Evolutionary conservation across 805 yeast species (phyloP), one percentile per base, ranked within the genome.

Genomic region (Yamadazyma scolyti): DNA sequence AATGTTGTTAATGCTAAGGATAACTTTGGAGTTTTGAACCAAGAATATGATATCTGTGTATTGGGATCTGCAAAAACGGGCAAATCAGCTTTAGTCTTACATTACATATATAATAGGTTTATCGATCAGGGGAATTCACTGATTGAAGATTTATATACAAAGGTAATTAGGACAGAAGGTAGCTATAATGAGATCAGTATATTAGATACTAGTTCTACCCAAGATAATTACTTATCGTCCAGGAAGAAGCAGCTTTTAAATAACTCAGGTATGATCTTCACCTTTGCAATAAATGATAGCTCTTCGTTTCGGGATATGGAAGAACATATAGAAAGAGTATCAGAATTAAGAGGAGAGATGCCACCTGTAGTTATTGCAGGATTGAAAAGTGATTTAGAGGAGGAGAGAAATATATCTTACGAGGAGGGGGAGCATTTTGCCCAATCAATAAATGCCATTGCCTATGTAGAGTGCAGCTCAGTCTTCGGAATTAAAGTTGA

Each of bases 361-460:
- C 64, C 65, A 9, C 61, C 62, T 0, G 39, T 59, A 4, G 49
- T 53, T 2, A 33, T 65, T 9, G 61, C 51, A 12, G 65, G 58
- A 1, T 42, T 60, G 12, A 58, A 57, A 30, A 26, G 44, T 16
- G 68, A 63, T 28, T 26, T 35, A 11, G 47, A 40, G 5, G 35
- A 33, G 1, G 44, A 43, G n/a, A 42, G 64, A 17, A 56, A 50
- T 26, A 64, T 65, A 1, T 33, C 43, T 26, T 42, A 22, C 25
- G 48, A 48, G 1, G 61, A 63, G 32, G 68, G 62, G 1, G 16
- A 33, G 14, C 46, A 34, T n/a, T 50, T 61, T 17, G 56, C 63
- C 9, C 17, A 39, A 5, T 22, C 40, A 9, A 42, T 54, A 9
- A 51, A 50, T 9, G 65, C 65, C 2, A n/a, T 52, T 2, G 35